Base-by-base conservation (phyloP, 345 rosid species). In the Chamaenerion angustifolium region DNA sequence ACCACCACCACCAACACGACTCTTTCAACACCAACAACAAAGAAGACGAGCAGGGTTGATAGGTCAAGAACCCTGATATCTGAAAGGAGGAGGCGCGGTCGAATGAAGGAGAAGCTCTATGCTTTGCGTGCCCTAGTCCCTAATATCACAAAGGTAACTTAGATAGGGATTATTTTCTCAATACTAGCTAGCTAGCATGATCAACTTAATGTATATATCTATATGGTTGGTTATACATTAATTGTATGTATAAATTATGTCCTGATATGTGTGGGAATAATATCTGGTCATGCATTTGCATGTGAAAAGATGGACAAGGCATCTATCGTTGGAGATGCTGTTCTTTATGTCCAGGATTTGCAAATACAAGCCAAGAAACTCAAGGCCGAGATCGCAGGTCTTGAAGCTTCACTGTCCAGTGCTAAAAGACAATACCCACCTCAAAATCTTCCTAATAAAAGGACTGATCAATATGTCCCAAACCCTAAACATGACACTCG, bases 261-360 rank as follows among this genome's bases (percentile, higher is more conserved):
- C n/a, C n/a, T n/a, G n/a, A n/a, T n/a, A n/a, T n/a, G n/a, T n/a
- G n/a, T n/a, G n/a, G n/a, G n/a, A n/a, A n/a, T n/a, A n/a, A n/a
- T n/a, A n/a, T n/a, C n/a, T n/a, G n/a, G n/a, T n/a, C n/a, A n/a
- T n/a, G n/a, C n/a, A n/a, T n/a, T n/a, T n/a, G n/a, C n/a, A n/a
- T n/a, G n/a, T n/a, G n/a, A n/a, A n/a, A n/a, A 89, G 95, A 89
- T 89, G 97, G 97, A 89, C 54, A 85, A 89, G 76, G 94, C 94
- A n/a, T 85, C 95, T 2, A 83, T 89, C 11, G 74, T 83, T 13
- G 95, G 94, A 57, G 97, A 85, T 51, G 90, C 95, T 0, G 84
- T 79, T 21, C 52, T 64, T 40, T 77, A 85, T 57, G 76, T 83
- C 49, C 90, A 85, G 76, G 82, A 83, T 14, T 59, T 89, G 48